phyloP scores from a whole-genome alignment of 2,329 filamentous ascomycete species.

The Microascus cirrosus region DNA sequence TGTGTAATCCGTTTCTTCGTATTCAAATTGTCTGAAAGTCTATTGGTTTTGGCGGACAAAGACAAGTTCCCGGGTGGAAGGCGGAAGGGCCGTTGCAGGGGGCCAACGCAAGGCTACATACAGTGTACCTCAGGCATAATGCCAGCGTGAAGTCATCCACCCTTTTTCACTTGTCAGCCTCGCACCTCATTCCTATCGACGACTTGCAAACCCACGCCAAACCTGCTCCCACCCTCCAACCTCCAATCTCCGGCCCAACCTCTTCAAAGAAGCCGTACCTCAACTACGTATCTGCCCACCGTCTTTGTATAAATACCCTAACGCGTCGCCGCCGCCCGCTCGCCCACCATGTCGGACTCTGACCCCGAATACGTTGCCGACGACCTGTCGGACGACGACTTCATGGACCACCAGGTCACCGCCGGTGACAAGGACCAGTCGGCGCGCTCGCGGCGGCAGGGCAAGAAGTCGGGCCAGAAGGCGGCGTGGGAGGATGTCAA shows the following conservation, averaged over 20 bases:
- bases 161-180: slow-evolving; percentile 1
- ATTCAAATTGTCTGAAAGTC: background rate
- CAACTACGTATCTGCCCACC: background rate
- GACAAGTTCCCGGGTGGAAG: background rate
- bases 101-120: background rate
- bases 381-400: slow-evolving; percentile 54
- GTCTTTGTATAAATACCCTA: background rate
- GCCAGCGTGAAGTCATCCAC: background rate
- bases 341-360: slow-evolving; percentile 53
- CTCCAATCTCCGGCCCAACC: background rate
- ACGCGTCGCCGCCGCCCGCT: background rate
- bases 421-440: slow-evolving; percentile 5
- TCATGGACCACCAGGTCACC: slow-evolving; percentile 35
- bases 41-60: background rate
- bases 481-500: slow-evolving; percentile 58
- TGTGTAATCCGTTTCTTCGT: too few relatives aligned
- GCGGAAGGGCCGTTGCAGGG: background rate
- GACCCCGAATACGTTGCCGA: slow-evolving; percentile 59
- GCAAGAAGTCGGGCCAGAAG: slow-evolving; percentile 10
- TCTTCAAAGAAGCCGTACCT: background rate
- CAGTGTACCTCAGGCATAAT: background rate
- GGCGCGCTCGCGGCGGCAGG: slow-evolving; percentile 4
- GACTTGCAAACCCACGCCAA: background rate
- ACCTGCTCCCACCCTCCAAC: background rate
- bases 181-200: background rate